Conservation (phyloP, 176 grass and related monocot genomes). For the Oropetium thomaeum region DNA sequence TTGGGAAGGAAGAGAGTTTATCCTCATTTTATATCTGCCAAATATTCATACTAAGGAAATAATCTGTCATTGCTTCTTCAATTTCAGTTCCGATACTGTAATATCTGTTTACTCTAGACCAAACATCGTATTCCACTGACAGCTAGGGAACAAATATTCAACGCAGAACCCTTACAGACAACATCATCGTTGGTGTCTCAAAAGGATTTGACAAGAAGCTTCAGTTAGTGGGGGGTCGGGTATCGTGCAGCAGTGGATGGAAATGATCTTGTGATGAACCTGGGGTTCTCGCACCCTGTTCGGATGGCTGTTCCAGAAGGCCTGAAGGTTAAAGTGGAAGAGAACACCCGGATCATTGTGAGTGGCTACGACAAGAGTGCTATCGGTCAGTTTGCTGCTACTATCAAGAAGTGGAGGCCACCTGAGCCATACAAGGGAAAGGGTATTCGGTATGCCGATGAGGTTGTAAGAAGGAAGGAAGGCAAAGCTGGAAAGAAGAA, state of each 20-base stretch:
- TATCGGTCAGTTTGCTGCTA: conserved; percentile 83
- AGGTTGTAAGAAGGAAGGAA: conserved; percentile 87
- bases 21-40: background rate
- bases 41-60: background rate
- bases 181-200: conserved; percentile 88
- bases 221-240: conserved; percentile 78
- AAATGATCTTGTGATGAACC: conserved; percentile 81
- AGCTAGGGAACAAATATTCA: conserved; percentile 11
- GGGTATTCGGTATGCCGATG: conserved; percentile 73
- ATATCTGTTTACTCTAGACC: background rate
- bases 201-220: conserved; percentile 95
- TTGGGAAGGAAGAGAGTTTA: background rate
- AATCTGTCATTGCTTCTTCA: background rate
- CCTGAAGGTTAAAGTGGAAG: conserved; percentile 78
- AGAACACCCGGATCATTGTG: conserved; percentile 81
- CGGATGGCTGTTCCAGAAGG: conserved; percentile 81
- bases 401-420: conserved; percentile 89
- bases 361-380: conserved; percentile 80
- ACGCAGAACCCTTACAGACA: conserved; percentile 81
- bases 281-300: conserved; percentile 92
- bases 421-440: conserved; percentile 99
- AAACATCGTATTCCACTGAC: conserved; percentile 8
- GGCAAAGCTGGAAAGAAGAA: conserved; percentile 99
- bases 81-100: background rate
- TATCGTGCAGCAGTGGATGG: conserved; percentile 83